Percentiles rank a stretch among this genome's conserved stretches.
phyloP scores from a whole-genome alignment of 228 moss, liverwort and hornwort genomes.

The Sphagnum fallax region DNA sequence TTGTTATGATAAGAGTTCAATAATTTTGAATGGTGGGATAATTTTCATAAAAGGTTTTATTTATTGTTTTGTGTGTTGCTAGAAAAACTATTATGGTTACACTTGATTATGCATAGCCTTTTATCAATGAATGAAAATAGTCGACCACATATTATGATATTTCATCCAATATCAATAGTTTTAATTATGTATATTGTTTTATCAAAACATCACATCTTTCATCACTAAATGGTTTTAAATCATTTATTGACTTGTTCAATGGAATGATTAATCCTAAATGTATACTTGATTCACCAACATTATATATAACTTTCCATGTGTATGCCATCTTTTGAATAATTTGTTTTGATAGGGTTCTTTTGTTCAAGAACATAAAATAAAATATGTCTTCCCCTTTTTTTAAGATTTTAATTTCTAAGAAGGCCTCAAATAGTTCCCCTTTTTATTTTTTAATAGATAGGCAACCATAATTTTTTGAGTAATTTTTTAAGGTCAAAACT shows the following conservation, averaged over 20 bases:
- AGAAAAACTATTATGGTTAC: not conserved
- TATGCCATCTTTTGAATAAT: not conserved
- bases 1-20: not conserved
- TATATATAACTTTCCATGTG: not conserved
- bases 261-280: not conserved
- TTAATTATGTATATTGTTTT: not conserved
- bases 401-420: no score
- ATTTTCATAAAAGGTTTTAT: not conserved
- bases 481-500: no score
- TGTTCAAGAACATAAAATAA: no score
- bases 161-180: not conserved
- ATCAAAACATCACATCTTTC: not conserved
- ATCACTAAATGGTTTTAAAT: not conserved
- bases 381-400: no score
- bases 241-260: not conserved
- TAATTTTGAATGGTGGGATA: not conserved
- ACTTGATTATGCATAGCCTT: not conserved
- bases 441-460: no score
- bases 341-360: not conserved
- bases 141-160: not conserved
- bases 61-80: not conserved
- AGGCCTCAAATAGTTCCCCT: no score
- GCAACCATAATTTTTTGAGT: no score
- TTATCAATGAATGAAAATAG: not conserved
- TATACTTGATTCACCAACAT: not conserved